Base-by-base conservation (phyloP, 2,329 filamentous ascomycete genomes). In the Verticillium nubilum region DNA sequence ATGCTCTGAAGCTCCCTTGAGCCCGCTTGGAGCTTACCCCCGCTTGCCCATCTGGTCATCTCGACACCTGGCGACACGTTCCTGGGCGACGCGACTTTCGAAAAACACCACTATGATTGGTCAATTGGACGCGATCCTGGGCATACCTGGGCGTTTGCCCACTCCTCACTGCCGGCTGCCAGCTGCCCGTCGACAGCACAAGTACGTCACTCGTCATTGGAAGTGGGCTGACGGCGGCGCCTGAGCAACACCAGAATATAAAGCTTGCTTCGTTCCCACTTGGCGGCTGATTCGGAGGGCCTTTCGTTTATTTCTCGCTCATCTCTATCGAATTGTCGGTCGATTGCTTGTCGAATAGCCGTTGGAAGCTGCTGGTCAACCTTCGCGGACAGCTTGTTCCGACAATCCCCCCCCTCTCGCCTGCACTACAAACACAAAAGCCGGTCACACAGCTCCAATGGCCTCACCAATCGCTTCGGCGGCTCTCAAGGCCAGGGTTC, bases 401-500 rank as follows among this genome's bases (percentile, higher is more conserved):
- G 42, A 47, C 42, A 9, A 47, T 23, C 7, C 23, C 42, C 42
- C 52, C 58, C 63, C 61, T 50, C 52, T 62, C 57, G 37, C 52
- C 59, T 17, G 25, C 55, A 61, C 60, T 59, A 62, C 56, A 25
- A 53, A 58, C 15, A n/a, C 9, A 13, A 7, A 31, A 31, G 29
- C 29, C 29, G 13, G 29, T 31, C 29, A 15, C 27, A 28, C 52
- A n/a, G 17, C 26, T 59, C 37, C 28, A 47, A 82, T 82, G 79
- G 78, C 80, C 61, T 78, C 79, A 50, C 76, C 77, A 37, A 70
- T 83, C 65, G 88, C 87, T 63, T 91, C 90, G 55, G 88, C 88
- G 57, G 84, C 91, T 61, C 80, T 96, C 69, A 90, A 87, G 78
- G 85, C 87, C 69, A 88, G 92, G 67, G 82, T 95, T 63, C 80